Base-by-base conservation (phyloP, 2,329 filamentous ascomycete species). In the Rasamsonia emersonii region DNA sequence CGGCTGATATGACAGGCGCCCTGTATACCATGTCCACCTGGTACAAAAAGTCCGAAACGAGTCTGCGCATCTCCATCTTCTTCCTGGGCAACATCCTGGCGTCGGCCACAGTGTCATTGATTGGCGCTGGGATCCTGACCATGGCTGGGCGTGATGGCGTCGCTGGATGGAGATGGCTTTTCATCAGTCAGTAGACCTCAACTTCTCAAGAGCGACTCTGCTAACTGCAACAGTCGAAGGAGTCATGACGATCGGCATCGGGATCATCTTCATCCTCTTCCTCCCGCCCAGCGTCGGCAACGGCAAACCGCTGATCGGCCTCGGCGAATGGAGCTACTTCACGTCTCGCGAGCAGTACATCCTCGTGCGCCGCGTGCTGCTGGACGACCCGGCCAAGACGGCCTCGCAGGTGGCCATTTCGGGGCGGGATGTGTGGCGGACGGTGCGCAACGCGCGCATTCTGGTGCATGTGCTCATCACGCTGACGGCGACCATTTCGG, bases 151-250 rank as follows among this genome's bases (percentile, higher is more conserved):
- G 64, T 1, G 59, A 53, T 2, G 65, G 64, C 5, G 54, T 66
- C 33, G 45, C 64, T 0, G 71, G 71, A n/a, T 75, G 71, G 71
- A 67, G 69, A 41, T 75, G 71, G 71, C 55, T 75, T 2, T 75
- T 74, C 41, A 47, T 56, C 8, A 50, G 51, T 54, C 33, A 6
- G 18, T 18, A 5, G 4, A 4, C 30, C 26, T 16, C 1, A 9
- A 14, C 3, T n/a, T 6, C 16, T 24, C n/a, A 7, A n/a, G n/a
- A 32, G 18, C 7, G 1, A 21, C 13, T 10, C 41, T 27, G 41
- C 41, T n/a, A n/a, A 4, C 11, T 14, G 18, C 2, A 13, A 9
- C 9, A 54, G 53, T 73, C 17, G 71, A 73, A 58, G 71, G 70
- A 1, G 46, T 56, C 9, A 72, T 75, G 40, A 73, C 69, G n/a